Conservation (phyloP, 2,329 filamentous ascomycete species). For the Hirsutella minnesotensis region DNA sequence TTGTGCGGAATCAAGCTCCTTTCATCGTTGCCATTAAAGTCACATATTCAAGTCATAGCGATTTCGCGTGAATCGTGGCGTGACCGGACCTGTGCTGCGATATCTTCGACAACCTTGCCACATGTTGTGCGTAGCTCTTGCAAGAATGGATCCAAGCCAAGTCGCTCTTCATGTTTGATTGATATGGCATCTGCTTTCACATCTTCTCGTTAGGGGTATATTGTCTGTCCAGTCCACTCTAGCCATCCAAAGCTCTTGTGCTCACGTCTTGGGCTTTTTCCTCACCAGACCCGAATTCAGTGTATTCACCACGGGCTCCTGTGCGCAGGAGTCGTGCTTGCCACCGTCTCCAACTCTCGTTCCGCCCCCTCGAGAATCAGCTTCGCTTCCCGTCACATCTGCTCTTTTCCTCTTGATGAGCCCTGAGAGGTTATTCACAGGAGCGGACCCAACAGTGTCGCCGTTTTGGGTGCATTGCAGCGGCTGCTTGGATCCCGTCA, state of each 20-base stretch:
- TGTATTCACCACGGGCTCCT: conserved; percentile 27
- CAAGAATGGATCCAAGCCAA: too few species aligned
- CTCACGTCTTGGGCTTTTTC: conserved; percentile 38
- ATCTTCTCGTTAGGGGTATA: neutral
- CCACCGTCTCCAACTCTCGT: neutral
- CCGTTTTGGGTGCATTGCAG: conserved; percentile 5
- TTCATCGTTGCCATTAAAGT: too few species aligned
- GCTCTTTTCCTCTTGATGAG: conserved; percentile 36
- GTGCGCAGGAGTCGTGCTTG: neutral
- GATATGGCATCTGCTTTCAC: neutral
- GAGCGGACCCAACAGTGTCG: conserved; percentile 5
- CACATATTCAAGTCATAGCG: too few species aligned
- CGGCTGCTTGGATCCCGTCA: conserved; percentile 31
- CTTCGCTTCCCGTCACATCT: conserved; percentile 11
- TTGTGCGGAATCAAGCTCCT: too few species aligned
- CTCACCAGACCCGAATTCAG: conserved; percentile 34
- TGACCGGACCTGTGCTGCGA: too few species aligned
- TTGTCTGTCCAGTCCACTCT: neutral
- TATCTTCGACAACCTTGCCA: too few species aligned
- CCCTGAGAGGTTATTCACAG: conserved; percentile 35
- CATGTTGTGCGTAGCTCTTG: too few species aligned
- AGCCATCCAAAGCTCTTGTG: too few species aligned
- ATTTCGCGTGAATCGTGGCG: too few species aligned
- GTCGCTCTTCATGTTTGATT: too few species aligned
- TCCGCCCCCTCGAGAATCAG: neutral